Evolutionary conservation across 75 land plant genomes (phyloP).

Genomic region (Selaginella moellendorffii): DNA sequence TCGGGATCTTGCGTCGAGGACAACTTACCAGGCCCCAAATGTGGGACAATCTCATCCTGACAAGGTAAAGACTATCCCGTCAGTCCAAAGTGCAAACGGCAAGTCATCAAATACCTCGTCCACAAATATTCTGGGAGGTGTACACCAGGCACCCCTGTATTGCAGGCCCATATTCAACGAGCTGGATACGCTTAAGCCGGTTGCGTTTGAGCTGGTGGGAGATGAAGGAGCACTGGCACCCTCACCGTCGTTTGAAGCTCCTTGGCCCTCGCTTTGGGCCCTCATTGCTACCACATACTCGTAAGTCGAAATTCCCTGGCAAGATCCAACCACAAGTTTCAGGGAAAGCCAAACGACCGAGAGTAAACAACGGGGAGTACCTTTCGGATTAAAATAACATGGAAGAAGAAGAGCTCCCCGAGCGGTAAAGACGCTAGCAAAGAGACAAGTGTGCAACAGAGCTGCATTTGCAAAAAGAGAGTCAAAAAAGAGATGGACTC

Average conservation of each 20-base stretch:
- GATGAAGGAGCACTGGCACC: slow-evolving; percentile 46
- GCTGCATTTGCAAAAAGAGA: slow-evolving; percentile 28
- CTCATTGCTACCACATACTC: slow-evolving; percentile 96
- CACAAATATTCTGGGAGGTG: slow-evolving; percentile 85
- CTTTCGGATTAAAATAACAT: slow-evolving; percentile 77
- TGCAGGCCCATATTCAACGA: slow-evolving; percentile 63
- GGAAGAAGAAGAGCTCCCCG: slow-evolving; percentile 87
- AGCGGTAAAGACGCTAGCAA: slow-evolving; percentile 61
- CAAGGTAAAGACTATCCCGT: neutral
- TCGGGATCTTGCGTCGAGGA: too few species aligned
- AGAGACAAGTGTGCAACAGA: slow-evolving; percentile 54
- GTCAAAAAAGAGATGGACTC: neutral
- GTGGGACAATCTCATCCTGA: neutral
- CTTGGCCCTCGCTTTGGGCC: slow-evolving; percentile 58
- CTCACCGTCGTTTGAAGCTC: slow-evolving; percentile 33
- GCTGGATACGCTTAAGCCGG: slow-evolving; percentile 75
- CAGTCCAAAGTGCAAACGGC: neutral
- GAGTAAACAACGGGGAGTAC: slow-evolving; percentile 23
- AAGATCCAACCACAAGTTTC: neutral
- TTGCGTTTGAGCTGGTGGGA: slow-evolving; percentile 56
- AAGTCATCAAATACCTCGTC: slow-evolving; percentile 48
- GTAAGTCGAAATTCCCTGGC: slow-evolving; percentile 91
- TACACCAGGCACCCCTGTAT: slow-evolving; percentile 86
- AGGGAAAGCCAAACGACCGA: neutral
- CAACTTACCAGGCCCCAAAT: neutral